Conservation (phyloP, 805 yeast species). For the Schwanniomyces occidentalis region DNA sequence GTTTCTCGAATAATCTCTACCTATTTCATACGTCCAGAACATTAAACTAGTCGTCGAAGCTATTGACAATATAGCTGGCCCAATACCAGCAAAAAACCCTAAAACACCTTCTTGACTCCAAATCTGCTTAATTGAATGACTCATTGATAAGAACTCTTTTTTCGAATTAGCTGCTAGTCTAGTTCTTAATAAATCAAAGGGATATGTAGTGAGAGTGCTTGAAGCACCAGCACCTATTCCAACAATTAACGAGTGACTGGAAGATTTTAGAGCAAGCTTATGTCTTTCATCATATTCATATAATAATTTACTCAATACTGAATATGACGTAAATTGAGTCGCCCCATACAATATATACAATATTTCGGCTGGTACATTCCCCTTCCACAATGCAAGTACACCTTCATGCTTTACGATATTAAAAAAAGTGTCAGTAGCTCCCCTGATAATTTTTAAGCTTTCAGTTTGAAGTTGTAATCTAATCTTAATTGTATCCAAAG, state of each 20-base stretch:
- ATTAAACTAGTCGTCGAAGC: constrained; percentile 73
- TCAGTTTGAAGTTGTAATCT: constrained; percentile 61
- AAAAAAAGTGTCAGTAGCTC: constrained; percentile 37
- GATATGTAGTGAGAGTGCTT: constrained; percentile 78
- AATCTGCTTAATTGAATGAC: constrained; percentile 25
- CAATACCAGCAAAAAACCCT: constrained; percentile 53
- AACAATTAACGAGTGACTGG: constrained; percentile 50
- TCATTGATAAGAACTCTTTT: constrained; percentile 39
- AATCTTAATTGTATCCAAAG: constrained; percentile 77
- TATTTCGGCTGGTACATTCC: constrained; percentile 87
- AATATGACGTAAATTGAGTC: constrained; percentile 74
- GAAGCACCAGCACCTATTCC: constrained; percentile 79
- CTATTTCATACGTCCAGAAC: constrained; percentile 65
- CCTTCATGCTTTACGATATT: constrained; percentile 66
- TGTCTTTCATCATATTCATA: constrained; percentile 23
- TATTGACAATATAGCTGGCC: constrained; percentile 58
- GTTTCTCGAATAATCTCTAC: constrained; percentile 36
- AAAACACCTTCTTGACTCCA: constrained; percentile 31
- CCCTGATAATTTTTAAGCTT: constrained; percentile 17
- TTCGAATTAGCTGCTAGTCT: constrained; percentile 68
- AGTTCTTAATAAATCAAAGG: constrained; percentile 87
- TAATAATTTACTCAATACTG: constrained; percentile 51
- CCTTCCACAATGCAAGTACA: constrained; percentile 84
- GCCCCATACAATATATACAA: constrained; percentile 87
- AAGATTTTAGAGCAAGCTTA: constrained; percentile 26